Base-by-base conservation (phyloP, 352 stramenopile genomes). In the Thalassiosira mediterranea region DNA sequence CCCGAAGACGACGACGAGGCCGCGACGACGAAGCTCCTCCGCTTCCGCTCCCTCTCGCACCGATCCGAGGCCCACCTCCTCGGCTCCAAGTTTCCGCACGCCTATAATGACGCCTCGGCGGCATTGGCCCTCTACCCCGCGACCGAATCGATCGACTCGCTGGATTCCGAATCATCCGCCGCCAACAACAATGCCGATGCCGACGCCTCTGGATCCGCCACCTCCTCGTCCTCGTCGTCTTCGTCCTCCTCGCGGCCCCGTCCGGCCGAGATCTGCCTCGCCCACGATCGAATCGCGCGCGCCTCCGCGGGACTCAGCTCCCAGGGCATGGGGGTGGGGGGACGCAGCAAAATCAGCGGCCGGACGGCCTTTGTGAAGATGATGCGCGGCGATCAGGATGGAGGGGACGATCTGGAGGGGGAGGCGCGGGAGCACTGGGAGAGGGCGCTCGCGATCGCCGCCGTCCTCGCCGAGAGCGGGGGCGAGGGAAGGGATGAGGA, bases 41-140 rank as follows among this genome's bases (percentile, higher is more conserved):
- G 76, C 23, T 83, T 92, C 47, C 78, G 82, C 13, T 64, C 73
- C 11, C 67, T 87, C 19, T 87, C 85, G 8, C 85, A 89, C 63
- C 72, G 82, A 34, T 84, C 77, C 5, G 74, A 69, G 0, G 73
- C 83, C 4, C 79, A 85, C 48, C 70, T 84, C 21, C 38, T 74
- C 13, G 23, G 85, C 8, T 21, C 60, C 17, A 62, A 81, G 2
- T 82, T 74, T 57, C 42, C 72, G 13, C 67, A 83, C 13, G 83
- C 88, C 0, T 69, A 84, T 37, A 64, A 83, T 19, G 85, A 91
- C 74, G 81, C 81, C 11, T 61, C 69, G 34, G 46, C 59, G 23
- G 83, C 87, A n/a, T 49, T 83, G 59, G 37, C 37, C 10, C 19
- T 82, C 28, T 56, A 48, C 13, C 19, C 34, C 5, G 38, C 8